phyloP scores from a whole-genome alignment of 495 filamentous ascomycete genomes.

The Talaromyces thailandensis region DNA sequence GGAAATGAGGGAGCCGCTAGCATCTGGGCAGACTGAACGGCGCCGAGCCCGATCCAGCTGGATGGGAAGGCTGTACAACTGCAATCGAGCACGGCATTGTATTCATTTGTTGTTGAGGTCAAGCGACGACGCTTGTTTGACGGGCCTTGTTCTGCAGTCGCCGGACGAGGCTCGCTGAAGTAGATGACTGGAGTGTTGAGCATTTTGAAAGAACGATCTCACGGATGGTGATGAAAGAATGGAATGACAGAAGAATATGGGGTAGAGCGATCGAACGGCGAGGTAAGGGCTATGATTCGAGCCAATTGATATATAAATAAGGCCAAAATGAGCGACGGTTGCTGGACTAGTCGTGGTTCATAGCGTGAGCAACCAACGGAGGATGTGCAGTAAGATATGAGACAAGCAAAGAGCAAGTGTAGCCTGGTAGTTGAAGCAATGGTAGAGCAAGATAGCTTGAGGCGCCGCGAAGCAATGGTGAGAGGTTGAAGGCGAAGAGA shows the following conservation, averaged over 20 bases:
- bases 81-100: background rate
- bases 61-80: background rate
- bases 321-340: background rate
- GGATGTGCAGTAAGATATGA: background rate
- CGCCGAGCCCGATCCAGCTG: background rate
- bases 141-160: background rate
- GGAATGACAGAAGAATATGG: background rate
- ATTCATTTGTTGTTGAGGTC: background rate
- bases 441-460: background rate
- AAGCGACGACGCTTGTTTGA: background rate
- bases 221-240: background rate
- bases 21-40: constrained; percentile 2
- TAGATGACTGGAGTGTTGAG: background rate
- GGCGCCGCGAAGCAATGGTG: background rate
- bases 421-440: background rate
- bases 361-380: background rate
- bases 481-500: background rate
- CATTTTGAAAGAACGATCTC: background rate
- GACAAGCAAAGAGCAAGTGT: background rate
- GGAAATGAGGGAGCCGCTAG: constrained; percentile 3
- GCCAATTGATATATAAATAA: background rate
- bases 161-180: background rate
- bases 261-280: background rate
- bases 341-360: background rate
- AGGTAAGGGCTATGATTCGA: background rate